Conservation (phyloP, 305 asterid genomes). For the Solanum aculeatissimum region DNA sequence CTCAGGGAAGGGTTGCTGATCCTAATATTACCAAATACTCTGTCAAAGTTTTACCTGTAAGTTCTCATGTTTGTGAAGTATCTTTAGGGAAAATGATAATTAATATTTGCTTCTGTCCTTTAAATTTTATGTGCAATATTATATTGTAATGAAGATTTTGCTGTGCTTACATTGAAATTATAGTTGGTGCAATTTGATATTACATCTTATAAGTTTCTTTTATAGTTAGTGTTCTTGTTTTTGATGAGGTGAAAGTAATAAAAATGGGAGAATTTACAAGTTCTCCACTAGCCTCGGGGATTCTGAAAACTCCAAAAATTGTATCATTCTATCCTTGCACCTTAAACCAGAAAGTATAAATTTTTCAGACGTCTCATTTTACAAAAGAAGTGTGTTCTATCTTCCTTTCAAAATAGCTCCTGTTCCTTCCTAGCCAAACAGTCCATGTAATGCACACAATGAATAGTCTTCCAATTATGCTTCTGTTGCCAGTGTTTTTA, state of each 20-base stretch:
- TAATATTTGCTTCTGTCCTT: not conserved
- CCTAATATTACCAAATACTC: slow-evolving; percentile 73
- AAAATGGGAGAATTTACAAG: not conserved
- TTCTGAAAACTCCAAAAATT: not conserved
- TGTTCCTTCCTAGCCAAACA: not conserved
- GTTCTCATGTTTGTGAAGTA: slow-evolving; percentile 13
- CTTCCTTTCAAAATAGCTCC: not conserved
- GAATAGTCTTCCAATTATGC: not conserved
- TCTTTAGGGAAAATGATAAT: not conserved
- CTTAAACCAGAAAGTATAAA: not conserved
- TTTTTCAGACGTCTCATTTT: not conserved
- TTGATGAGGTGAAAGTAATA: not conserved
- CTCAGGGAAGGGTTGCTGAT: slow-evolving; percentile 54
- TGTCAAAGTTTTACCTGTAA: slow-evolving; percentile 81
- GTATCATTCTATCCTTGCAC: not conserved
- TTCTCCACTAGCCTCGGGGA: not conserved
- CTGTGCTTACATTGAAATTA: not conserved
- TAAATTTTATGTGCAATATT: not conserved
- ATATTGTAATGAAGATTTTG: not conserved
- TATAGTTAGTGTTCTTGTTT: not conserved
- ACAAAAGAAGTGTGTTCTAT: not conserved
- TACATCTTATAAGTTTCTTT: not conserved
- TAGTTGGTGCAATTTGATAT: not conserved
- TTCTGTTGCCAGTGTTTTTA: not conserved
- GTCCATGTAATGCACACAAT: not conserved